Percentiles rank a stretch among this genome's conserved stretches.
These are phyloP conservation scores for Parietaria judaica DNA, from an alignment of 306 rosid genomes.

Conservation along the genomic window DNA sequence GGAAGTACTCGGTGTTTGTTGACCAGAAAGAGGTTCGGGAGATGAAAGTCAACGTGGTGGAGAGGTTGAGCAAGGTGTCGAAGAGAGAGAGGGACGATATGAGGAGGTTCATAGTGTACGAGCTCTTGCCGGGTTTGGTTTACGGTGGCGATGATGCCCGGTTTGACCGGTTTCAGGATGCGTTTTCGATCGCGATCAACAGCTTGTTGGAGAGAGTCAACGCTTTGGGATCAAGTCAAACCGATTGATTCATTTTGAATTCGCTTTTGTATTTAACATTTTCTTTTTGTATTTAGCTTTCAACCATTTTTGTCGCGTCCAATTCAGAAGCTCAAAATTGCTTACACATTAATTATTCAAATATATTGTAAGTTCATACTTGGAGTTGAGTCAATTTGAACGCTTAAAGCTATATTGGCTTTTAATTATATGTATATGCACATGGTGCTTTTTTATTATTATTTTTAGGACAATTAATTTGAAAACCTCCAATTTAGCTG, in stretches of 20 bases:
- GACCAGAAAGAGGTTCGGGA: not conserved
- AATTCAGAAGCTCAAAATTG: too few relatives aligned
- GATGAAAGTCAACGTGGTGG: not conserved
- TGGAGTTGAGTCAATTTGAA: too few relatives aligned
- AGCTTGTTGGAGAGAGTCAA: slow-evolving; percentile 32
- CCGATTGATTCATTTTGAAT: not conserved
- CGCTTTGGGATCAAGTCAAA: not conserved
- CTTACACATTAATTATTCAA: too few relatives aligned
- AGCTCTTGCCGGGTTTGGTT: not conserved
- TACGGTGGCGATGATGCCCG: slow-evolving; percentile 1
- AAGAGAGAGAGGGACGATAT: not conserved
- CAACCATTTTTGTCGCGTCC: too few relatives aligned
- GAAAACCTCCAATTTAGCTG: too few relatives aligned
- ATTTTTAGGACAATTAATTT: too few relatives aligned
- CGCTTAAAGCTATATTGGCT: too few relatives aligned
- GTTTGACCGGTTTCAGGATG: slow-evolving; percentile 30
- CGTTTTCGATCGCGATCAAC: slow-evolving; percentile 34
- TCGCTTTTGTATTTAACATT: too few relatives aligned
- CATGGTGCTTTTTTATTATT: too few relatives aligned
- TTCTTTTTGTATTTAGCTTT: too few relatives aligned
- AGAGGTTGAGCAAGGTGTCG: not conserved
- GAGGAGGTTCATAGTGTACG: not conserved
- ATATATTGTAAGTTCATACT: too few relatives aligned
- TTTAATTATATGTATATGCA: too few relatives aligned
- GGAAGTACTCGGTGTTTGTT: not conserved